A percentile compares a stretch with the other conserved stretches of the same genome.
phyloP scores from a whole-genome alignment of 2,329 filamentous ascomycete species.

The Scedosporium dehoogii region DNA sequence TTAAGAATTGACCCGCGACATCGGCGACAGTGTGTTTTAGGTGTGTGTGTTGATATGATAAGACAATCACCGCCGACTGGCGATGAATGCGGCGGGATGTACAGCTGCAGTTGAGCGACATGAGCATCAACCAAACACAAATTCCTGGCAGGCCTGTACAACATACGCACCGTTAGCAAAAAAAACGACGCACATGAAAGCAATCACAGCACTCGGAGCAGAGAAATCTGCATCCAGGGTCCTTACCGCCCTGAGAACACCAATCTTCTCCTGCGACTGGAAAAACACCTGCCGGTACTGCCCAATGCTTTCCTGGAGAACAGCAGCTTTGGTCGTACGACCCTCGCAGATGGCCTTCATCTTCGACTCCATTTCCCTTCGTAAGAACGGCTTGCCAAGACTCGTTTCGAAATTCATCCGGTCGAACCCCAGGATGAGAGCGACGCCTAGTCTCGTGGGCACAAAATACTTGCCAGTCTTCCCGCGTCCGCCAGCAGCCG shows the following conservation, averaged over 20 bases:
- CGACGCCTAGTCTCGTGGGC: conserved; percentile 82
- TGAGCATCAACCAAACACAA: conserved; percentile 19
- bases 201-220: not conserved
- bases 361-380: conserved; percentile 94
- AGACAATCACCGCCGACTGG: too few relatives aligned
- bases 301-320: conserved; percentile 73
- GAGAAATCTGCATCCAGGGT: not conserved
- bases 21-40: too few relatives aligned
- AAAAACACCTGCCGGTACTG: conserved; percentile 83
- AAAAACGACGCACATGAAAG: not conserved
- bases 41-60: not conserved
- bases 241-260: conserved; percentile 53
- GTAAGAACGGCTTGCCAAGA: conserved; percentile 86
- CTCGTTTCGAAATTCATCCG: conserved; percentile 88
- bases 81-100: not conserved
- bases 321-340: conserved; percentile 58
- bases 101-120: not conserved
- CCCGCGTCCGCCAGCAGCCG: conserved; percentile 31
- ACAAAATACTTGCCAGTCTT: conserved; percentile 73
- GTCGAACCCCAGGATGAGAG: conserved; percentile 89
- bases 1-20: too few relatives aligned
- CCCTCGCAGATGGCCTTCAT: conserved; percentile 97
- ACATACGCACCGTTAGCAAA: not conserved
- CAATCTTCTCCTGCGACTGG: conserved; percentile 68
- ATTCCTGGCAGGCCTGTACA: conserved; percentile 27